A percentile compares a stretch with the other conserved stretches of the same genome.
These are phyloP conservation scores for Sisymbrium irio DNA, from an alignment of 345 rosid species.

Conservation along the genomic window DNA sequence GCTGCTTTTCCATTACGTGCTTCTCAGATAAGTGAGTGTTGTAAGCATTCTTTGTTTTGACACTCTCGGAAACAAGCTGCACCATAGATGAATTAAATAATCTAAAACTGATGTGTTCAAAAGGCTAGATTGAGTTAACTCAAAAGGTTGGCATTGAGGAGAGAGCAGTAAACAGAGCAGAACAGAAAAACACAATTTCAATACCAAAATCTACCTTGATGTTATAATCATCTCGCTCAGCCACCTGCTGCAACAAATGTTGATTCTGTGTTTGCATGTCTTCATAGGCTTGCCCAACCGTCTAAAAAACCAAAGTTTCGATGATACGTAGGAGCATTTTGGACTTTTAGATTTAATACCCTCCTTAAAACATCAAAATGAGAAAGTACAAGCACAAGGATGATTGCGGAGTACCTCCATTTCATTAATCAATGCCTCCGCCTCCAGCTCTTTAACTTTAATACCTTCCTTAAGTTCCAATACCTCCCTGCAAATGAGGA, in stretches of 20 bases:
- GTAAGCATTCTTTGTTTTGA: slow-evolving; percentile 79
- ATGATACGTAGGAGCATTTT: slow-evolving; percentile 2
- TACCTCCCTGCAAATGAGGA: slow-evolving; percentile 57
- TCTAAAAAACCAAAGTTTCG: slow-evolving; percentile 43
- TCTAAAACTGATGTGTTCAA: not conserved
- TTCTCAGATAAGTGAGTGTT: slow-evolving; percentile 69
- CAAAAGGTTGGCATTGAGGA: not conserved
- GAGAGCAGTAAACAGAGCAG: not conserved
- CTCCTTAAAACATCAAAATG: slow-evolving; percentile 11
- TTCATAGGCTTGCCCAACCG: slow-evolving; percentile 94
- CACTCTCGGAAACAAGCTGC: slow-evolving; percentile 99
- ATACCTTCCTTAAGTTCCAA: slow-evolving; percentile 78
- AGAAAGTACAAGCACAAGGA: slow-evolving; percentile 12
- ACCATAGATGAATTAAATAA: slow-evolving; percentile 21
- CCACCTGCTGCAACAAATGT: slow-evolving; percentile 76
- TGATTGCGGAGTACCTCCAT: slow-evolving; percentile 58
- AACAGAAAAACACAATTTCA: not conserved
- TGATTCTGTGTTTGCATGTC: slow-evolving; percentile 97
- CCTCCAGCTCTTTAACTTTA: slow-evolving; percentile 74
- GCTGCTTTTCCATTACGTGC: slow-evolving; percentile 67
- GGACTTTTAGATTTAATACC: not conserved
- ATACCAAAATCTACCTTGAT: slow-evolving; percentile 60
- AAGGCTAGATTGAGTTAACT: slow-evolving; percentile 5
- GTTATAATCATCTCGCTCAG: slow-evolving; percentile 87
- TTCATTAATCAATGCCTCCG: slow-evolving; percentile 85